These are phyloP conservation scores for Ogataea degrootiae DNA, from an alignment of 805 yeast genomes.

Conservation along the genomic window DNA sequence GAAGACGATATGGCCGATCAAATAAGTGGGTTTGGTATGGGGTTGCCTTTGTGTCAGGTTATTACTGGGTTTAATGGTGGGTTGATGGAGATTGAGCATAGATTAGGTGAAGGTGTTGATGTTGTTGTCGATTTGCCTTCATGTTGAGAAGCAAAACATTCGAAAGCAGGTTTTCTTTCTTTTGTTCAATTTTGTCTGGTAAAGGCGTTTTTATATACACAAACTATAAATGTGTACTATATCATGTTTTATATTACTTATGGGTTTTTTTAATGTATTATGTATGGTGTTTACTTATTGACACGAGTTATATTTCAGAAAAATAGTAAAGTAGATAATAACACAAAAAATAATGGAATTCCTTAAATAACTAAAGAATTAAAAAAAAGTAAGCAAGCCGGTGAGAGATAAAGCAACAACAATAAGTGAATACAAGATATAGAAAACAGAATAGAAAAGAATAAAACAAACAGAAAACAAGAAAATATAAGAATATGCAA, in stretches of 20 bases:
- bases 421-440: background rate
- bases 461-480: background rate
- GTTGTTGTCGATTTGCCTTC: slow-evolving; percentile 21
- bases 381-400: background rate
- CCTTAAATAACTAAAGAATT: too few species aligned
- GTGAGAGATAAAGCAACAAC: background rate
- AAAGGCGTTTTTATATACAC: too few species aligned
- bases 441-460: background rate
- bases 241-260: too few species aligned
- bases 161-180: too few species aligned
- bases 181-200: too few species aligned
- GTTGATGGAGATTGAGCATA: slow-evolving; percentile 17
- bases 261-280: too few species aligned
- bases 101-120: slow-evolving; percentile 21
- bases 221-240: too few species aligned
- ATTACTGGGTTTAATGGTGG: slow-evolving; percentile 25
- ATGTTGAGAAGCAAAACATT: too few species aligned
- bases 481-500: too few species aligned
- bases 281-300: too few species aligned
- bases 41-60: slow-evolving; percentile 27
- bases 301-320: too few species aligned
- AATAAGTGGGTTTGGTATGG: slow-evolving; percentile 32
- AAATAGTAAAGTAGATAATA: too few species aligned
- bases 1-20: slow-evolving; percentile 21
- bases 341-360: background rate